Evolutionary conservation across 1,284 basidiomycete genomes (phyloP).

Genomic region (Afroboletus lepidellus): DNA sequence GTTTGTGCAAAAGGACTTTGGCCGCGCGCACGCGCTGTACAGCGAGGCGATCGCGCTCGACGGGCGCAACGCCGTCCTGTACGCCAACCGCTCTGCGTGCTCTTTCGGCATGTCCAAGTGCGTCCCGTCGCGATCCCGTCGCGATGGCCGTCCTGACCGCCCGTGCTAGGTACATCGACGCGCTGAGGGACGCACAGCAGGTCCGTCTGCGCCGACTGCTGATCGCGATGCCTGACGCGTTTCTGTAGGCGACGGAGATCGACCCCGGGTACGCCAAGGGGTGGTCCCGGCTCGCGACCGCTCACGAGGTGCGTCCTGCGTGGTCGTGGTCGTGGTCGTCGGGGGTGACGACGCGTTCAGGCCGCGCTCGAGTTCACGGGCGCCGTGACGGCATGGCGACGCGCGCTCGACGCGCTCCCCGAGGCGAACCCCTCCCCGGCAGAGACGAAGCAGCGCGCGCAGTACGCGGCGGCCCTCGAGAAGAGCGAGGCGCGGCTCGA

Average conservation of each 20-base stretch:
- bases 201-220: background rate
- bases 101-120: background rate
- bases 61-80: constrained; percentile 1
- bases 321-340: too few species aligned
- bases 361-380: background rate
- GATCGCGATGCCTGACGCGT: background rate
- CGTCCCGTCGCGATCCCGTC: background rate
- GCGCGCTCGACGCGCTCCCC: background rate
- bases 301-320: background rate
- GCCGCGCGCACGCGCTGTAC: constrained; percentile 1
- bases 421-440: background rate
- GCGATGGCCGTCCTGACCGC: too few species aligned
- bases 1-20: background rate
- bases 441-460: background rate
- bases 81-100: constrained; percentile 1
- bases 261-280: constrained; percentile 6
- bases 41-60: constrained; percentile 7
- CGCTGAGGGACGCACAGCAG: background rate
- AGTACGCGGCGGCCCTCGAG: background rate
- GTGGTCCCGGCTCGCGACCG: constrained; percentile 6
- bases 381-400: background rate
- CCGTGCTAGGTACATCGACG: background rate
- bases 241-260: background rate
- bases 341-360: background rate
- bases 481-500: background rate